These are phyloP conservation scores for Tolypocladium album DNA, from an alignment of 2,329 filamentous ascomycete species.

Conservation along the genomic window DNA sequence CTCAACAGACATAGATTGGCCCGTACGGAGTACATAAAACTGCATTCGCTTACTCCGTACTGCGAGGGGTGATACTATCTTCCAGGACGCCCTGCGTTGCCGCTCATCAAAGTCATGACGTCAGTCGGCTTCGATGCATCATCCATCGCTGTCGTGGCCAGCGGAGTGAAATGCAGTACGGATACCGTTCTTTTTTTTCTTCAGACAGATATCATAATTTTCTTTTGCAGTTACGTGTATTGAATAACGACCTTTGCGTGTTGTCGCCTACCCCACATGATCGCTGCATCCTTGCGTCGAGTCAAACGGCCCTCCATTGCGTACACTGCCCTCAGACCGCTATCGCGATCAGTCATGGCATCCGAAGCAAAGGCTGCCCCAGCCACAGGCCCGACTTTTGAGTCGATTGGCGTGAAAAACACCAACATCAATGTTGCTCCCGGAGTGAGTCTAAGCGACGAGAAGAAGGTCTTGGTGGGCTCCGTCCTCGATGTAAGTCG, in stretches of 20 bases:
- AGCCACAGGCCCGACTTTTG: background rate
- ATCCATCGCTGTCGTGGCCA: background rate
- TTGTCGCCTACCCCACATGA: background rate
- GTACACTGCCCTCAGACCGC: background rate
- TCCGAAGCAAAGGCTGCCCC: background rate
- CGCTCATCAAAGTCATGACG: background rate
- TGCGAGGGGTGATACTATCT: background rate
- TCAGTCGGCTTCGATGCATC: background rate
- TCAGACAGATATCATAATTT: too few species aligned
- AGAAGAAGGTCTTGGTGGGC: background rate
- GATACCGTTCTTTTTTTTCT: too few species aligned
- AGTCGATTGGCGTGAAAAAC: background rate
- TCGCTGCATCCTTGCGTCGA: background rate
- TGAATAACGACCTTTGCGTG: too few species aligned
- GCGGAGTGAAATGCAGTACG: background rate
- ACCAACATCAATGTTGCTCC: background rate
- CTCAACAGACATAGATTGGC: background rate
- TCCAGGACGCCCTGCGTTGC: background rate
- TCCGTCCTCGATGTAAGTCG: background rate
- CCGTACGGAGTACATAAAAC: too few species aligned
- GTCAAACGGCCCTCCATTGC: background rate
- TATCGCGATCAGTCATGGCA: background rate
- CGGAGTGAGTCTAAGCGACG: background rate
- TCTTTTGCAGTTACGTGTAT: too few species aligned
- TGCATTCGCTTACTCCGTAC: too few species aligned